A percentile compares a stretch with the other conserved stretches of the same genome.
Evolutionary conservation across 108 stramenopile genomes (phyloP).

Genomic region (Epithemia pelagica): DNA sequence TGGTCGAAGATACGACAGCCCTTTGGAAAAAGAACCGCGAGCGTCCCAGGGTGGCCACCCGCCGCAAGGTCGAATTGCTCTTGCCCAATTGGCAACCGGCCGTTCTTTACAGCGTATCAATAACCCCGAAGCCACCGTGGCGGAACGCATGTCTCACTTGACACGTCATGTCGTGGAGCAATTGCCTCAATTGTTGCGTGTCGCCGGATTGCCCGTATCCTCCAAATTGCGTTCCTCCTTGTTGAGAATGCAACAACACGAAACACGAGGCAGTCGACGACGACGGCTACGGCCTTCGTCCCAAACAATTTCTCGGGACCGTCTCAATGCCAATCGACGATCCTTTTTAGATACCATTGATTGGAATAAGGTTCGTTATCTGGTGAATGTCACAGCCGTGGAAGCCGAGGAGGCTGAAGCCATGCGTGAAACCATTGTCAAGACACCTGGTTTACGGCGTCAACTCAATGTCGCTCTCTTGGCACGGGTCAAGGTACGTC

Average conservation of each 20-base stretch:
- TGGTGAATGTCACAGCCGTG: no score
- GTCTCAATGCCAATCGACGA: neutral
- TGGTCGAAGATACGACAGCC: neutral
- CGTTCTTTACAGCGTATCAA: neutral
- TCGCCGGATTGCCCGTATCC: neutral
- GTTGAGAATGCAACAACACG: neutral
- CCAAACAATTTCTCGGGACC: no score
- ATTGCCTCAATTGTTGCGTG: neutral
- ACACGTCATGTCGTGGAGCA: neutral
- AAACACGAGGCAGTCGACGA: neutral
- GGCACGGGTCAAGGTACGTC: no score
- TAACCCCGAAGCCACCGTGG: neutral
- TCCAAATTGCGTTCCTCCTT: neutral
- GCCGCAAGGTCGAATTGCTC: neutral
- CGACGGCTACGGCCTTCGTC: neutral
- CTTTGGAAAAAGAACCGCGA: neutral
- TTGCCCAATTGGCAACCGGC: neutral
- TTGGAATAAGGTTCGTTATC: constrained; percentile 1
- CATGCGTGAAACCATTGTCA: no score
- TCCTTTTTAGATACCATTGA: neutral
- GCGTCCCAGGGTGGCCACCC: neutral
- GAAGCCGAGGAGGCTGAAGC: no score
- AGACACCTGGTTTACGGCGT: no score
- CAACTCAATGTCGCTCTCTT: no score
- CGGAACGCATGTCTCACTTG: neutral